These are phyloP conservation scores for Colletotrichum sp. DNA, from an alignment of 2,329 filamentous ascomycete genomes.

Conservation along the genomic window DNA sequence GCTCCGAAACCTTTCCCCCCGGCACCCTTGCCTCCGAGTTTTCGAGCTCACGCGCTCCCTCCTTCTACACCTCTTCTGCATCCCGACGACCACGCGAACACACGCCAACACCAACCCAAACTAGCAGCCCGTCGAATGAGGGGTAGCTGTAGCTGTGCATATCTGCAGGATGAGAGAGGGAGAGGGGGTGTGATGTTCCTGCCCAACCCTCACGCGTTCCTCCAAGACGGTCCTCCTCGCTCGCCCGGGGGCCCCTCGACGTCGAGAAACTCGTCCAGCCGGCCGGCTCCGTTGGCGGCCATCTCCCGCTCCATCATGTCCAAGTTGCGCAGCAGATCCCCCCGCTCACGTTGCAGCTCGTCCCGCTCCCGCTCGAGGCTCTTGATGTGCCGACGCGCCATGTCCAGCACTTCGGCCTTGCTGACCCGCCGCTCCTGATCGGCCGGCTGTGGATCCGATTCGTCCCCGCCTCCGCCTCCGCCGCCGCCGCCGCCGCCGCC, in stretches of 20 bases:
- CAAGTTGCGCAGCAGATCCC: slow-evolving; percentile 26
- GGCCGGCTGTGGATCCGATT: slow-evolving; percentile 18
- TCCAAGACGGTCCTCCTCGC: background rate
- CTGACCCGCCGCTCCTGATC: slow-evolving; percentile 34
- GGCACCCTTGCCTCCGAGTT: slow-evolving; percentile 16
- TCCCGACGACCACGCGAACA: background rate
- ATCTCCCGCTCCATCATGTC: slow-evolving; percentile 11
- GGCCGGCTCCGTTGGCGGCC: background rate
- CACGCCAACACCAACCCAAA: background rate
- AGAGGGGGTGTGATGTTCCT: background rate
- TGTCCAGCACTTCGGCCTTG: slow-evolving; percentile 40
- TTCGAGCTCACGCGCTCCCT: background rate
- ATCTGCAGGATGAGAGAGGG: background rate
- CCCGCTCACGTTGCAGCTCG: slow-evolving; percentile 32
- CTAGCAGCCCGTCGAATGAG: background rate
- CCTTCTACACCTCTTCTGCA: background rate
- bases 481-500: background rate
- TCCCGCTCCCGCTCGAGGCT: slow-evolving; percentile 34
- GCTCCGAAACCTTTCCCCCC: slow-evolving; percentile 3
- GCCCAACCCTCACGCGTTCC: background rate
- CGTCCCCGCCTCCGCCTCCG: background rate
- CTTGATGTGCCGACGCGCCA: slow-evolving; percentile 37
- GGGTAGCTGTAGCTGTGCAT: background rate
- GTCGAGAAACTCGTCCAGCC: background rate
- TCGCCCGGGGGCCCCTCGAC: slow-evolving; percentile 2